Evolutionary conservation across 768 basidiomycete species (phyloP).

Genomic region (Serendipita sp.): DNA sequence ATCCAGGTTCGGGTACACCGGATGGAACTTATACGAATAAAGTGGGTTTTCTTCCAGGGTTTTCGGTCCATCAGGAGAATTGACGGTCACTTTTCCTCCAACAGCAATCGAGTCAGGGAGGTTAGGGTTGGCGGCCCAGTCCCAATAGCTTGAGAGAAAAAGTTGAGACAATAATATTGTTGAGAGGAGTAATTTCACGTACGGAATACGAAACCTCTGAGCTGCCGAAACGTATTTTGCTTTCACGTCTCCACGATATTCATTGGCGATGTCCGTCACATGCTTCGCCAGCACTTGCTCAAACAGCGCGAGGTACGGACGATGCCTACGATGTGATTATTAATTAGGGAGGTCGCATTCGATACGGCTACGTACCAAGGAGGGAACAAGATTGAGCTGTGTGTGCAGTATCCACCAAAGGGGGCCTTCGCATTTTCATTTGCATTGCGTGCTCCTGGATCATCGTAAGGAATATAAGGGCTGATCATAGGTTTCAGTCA

Average conservation of each 20-base stretch:
- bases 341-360: neutral
- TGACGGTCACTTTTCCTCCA: slow-evolving; percentile 22
- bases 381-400: slow-evolving; percentile 38
- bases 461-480: slow-evolving; percentile 32
- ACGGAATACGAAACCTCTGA: slow-evolving; percentile 1
- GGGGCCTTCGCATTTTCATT: slow-evolving; percentile 8
- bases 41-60: slow-evolving; percentile 25
- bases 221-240: slow-evolving; percentile 17
- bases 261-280: slow-evolving; percentile 28
- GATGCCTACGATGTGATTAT: slow-evolving; percentile 23
- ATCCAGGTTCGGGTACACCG: slow-evolving; percentile 14
- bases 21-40: slow-evolving; percentile 23
- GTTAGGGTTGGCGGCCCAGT: slow-evolving; percentile 30
- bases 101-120: slow-evolving; percentile 27
- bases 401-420: slow-evolving; percentile 39
- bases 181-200: neutral
- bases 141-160: slow-evolving; percentile 26
- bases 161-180: too few relatives aligned
- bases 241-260: slow-evolving; percentile 18
- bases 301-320: slow-evolving; percentile 34
- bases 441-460: slow-evolving; percentile 20
- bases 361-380: slow-evolving; percentile 21
- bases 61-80: slow-evolving; percentile 20
- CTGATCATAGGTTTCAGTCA: neutral
- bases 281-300: slow-evolving; percentile 36